These are phyloP conservation scores for Fennellomyces sp. DNA, from an alignment of 371 early-diverging fungal species.

Conservation along the genomic window DNA sequence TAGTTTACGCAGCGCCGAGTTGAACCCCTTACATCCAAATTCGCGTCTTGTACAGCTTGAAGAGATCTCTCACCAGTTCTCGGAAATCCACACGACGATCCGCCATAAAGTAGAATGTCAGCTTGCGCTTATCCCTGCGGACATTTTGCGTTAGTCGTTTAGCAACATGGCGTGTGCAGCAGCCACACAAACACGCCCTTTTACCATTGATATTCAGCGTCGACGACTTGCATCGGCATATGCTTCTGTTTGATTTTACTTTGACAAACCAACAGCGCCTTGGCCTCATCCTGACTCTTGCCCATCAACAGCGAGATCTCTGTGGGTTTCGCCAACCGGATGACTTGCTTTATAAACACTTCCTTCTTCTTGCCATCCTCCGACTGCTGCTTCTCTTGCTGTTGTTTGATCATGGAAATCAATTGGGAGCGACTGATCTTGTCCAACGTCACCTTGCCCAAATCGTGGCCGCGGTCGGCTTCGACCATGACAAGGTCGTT, in stretches of 20 bases:
- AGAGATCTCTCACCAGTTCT: constrained; percentile 97
- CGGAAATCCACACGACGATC: constrained; percentile 97
- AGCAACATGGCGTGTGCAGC: neutral
- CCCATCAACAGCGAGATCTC: constrained; percentile 80
- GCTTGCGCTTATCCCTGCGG: constrained; percentile 89
- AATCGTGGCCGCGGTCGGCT: constrained; percentile 95
- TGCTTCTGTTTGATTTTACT: constrained; percentile 87
- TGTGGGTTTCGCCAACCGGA: constrained; percentile 74
- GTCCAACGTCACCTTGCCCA: constrained; percentile 92
- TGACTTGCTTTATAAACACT: constrained; percentile 63
- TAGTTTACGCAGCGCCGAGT: neutral
- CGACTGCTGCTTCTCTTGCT: constrained; percentile 11
- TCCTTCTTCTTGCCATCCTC: constrained; percentile 37
- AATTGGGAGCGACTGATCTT: constrained; percentile 93
- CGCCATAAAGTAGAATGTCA: constrained; percentile 95
- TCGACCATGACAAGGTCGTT: constrained; percentile 93
- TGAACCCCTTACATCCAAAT: constrained; percentile 91
- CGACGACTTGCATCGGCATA: constrained; percentile 94
- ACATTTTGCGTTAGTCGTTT: no score
- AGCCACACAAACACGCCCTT: neutral
- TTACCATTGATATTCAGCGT: constrained; percentile 98
- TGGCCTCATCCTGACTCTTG: constrained; percentile 90
- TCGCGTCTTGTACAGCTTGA: constrained; percentile 98
- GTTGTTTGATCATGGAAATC: constrained; percentile 87
- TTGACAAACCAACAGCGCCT: constrained; percentile 89